Percentiles rank a stretch among this genome's conserved stretches.
Evolutionary conservation across 106 monocot genomes (phyloP).

Genomic region (Platanthera guangdongensis): DNA sequence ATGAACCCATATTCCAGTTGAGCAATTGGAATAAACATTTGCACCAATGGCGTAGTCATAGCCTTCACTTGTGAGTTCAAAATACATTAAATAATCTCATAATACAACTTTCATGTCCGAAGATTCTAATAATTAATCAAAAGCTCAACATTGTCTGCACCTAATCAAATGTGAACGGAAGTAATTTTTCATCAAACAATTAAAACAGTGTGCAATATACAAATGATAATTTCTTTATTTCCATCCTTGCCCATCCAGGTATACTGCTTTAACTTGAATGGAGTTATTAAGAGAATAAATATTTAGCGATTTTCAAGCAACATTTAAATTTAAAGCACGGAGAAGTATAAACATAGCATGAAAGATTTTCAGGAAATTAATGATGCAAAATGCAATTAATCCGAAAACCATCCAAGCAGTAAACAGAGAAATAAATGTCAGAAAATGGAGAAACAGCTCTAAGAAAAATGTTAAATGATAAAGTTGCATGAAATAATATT

Average conservation of each 20-base stretch:
- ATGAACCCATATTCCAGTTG: neutral
- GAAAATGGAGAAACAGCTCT: neutral
- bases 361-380: neutral
- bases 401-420: neutral
- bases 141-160: neutral
- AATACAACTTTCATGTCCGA: neutral
- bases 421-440: neutral
- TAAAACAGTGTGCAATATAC: neutral
- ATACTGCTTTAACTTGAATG: slow-evolving; percentile 4
- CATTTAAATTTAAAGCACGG: neutral
- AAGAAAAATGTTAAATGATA: neutral
- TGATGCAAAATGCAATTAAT: neutral
- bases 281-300: neutral
- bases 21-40: neutral
- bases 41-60: neutral
- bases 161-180: neutral
- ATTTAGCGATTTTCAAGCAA: neutral
- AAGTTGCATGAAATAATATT: neutral
- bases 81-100: neutral
- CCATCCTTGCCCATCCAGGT: neutral
- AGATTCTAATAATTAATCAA: neutral
- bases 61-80: neutral
- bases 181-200: neutral
- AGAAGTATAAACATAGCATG: neutral
- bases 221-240: neutral